These are phyloP conservation scores for Russula dissimulans DNA, from an alignment of 768 basidiomycete genomes.

Conservation along the genomic window DNA sequence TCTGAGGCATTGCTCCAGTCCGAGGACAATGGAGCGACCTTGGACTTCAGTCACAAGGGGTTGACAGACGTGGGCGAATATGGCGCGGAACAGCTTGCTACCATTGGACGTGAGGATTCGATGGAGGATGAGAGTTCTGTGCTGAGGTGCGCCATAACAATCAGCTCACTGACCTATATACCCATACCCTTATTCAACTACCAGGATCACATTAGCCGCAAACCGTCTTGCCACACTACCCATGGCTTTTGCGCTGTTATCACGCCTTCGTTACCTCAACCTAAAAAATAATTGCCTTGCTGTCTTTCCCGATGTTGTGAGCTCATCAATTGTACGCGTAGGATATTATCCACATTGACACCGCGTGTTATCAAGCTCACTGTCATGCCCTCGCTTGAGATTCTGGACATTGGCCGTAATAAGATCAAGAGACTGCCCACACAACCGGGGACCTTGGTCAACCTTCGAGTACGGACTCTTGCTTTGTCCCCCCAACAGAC, in stretches of 20 bases:
- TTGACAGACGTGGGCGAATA: conserved; percentile 67
- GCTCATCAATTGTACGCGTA: conserved; percentile 26
- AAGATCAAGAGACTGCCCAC: conserved; percentile 73
- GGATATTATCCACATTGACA: background rate
- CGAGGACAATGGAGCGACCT: conserved; percentile 69
- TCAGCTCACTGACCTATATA: conserved; percentile 12
- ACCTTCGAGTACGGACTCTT: conserved; percentile 50
- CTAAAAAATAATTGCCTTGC: conserved; percentile 77
- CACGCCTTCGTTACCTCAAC: conserved; percentile 75
- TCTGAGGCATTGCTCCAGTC: conserved; percentile 56
- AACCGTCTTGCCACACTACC: conserved; percentile 78
- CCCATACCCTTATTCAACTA: background rate
- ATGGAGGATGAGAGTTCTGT: conserved; percentile 44
- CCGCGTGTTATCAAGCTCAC: conserved; percentile 48
- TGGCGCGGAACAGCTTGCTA: conserved; percentile 71
- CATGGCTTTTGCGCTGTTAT: conserved; percentile 59
- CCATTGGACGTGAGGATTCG: conserved; percentile 39
- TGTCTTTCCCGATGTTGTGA: conserved; percentile 78
- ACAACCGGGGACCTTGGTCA: conserved; percentile 66
- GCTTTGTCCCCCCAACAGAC: background rate
- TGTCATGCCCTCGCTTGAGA: conserved; percentile 79
- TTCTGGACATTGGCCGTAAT: conserved; percentile 90
- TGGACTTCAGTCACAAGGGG: conserved; percentile 74
- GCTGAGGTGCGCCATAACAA: conserved; percentile 43
- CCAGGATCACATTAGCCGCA: conserved; percentile 76